phyloP scores from a whole-genome alignment of 148 eudicot genomes.

The Amaranthus palmeri region DNA sequence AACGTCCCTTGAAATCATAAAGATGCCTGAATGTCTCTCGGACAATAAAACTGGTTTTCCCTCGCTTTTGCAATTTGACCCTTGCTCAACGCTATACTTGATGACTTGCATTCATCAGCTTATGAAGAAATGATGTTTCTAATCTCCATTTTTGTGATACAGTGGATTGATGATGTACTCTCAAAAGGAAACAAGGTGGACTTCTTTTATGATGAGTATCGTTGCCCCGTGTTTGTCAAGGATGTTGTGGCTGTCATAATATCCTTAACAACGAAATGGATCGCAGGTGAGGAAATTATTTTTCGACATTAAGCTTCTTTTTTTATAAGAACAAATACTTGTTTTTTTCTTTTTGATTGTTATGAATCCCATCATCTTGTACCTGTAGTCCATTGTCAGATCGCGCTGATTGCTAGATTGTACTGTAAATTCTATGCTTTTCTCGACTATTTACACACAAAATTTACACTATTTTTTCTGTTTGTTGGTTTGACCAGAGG shows the following conservation, averaged over 20 bases:
- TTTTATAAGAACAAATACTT: background rate
- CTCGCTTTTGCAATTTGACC: background rate
- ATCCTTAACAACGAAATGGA: constrained; percentile 53
- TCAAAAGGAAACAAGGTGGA: constrained; percentile 57
- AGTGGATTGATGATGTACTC: constrained; percentile 85
- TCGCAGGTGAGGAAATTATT: constrained; percentile 48
- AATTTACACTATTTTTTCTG: background rate
- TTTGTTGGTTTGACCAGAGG: constrained; percentile 36
- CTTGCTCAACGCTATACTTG: background rate
- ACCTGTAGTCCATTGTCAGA: no score
- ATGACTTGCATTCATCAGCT: background rate
- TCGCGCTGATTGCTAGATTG: no score
- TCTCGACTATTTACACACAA: background rate
- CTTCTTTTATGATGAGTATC: constrained; percentile 84
- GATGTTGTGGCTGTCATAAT: constrained; percentile 62
- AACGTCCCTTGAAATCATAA: background rate
- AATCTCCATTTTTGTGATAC: constrained; percentile 17
- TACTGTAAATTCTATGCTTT: background rate
- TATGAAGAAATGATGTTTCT: background rate
- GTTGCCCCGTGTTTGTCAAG: constrained; percentile 82
- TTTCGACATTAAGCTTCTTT: background rate
- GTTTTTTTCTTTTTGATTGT: background rate
- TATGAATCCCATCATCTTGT: no score
- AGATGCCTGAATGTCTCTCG: background rate
- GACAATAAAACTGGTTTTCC: background rate